Base-by-base conservation (phyloP, 2,329 filamentous ascomycete species). In the Cladosporium halotolerans region DNA sequence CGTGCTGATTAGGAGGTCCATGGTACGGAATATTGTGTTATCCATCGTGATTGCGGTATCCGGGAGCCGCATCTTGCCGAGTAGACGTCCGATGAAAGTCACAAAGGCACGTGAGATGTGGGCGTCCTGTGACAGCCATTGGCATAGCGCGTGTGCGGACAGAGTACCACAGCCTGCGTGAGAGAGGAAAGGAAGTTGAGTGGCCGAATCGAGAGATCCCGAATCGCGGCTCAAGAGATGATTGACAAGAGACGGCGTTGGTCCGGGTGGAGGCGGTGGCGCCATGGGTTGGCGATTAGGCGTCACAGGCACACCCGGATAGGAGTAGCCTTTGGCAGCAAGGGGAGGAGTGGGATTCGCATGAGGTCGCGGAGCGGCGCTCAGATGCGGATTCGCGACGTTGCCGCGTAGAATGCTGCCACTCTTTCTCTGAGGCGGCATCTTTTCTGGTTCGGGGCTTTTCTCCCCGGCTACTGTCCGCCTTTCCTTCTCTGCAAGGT, bases 91-190 rank as follows among this genome's bases (percentile, higher is more conserved):
- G 18, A 83, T 79, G 60, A 86, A 87, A 23, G 79, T 76, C 60
- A 88, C 79, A 68, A 88, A 87, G 47, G 80, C 79, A 58, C 86
- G 83, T 33, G 85, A 82, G 69, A 88, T 86, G 55, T 89, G 78
- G 8, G 82, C 76, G 68, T 89, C 85, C 67, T 88, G 85, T 10
- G 82, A 80, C 41, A 89, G 80, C 86, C 86, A 89, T 66, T 77
- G 75, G 16, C 79, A 77, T 9, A 89, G 72, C 1, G 75, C 70
- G 0, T 73, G 63, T 45, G 80, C 80, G 14, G 79, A 72, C 14
- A 86, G 72, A 0, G 76, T 79, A 18, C 86, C 85, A 52, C 76
- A 73, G 11, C 84, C 84, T 5, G 85, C 85, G 45, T 80, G 76
- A 9, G 73, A 74, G 48, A 89, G 79, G 69, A 89, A 89, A 0